Evolutionary conservation across 441 rosid species (phyloP), one percentile per base, ranked within the genome.

Genomic region (Biscutella laevigata): DNA sequence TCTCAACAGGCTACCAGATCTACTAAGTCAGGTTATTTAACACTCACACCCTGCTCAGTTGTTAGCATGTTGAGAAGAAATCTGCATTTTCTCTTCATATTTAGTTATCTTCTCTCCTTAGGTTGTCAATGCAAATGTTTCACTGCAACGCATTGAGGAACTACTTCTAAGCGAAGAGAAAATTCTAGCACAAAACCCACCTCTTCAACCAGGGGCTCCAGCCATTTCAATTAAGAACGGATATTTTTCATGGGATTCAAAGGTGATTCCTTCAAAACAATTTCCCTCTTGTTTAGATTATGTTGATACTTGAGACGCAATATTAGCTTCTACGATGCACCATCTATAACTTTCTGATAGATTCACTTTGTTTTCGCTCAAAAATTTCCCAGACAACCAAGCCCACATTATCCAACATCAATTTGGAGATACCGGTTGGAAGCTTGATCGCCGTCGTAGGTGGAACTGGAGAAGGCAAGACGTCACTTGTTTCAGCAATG

Each of bases 401-500:
- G 17, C 88, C 81, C 27, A 83, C 88, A 25, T 67, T 94, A 51
- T 75, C 81, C 51, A 71, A 80, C 70, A 83, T 94, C 71, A 87
- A 84, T 73, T 61, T 94, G 70, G 84, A 89, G 30, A 74, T 89
- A 66, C 81, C 83, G 19, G 79, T 55, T 13, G 99, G 99, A 24
- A 75, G 90, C 81, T 81, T 94, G 62, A 81, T 87, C 29, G 99
- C 96, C 14, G 56, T 94, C 58, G 91, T 94, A 65, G 99, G 99
- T 45, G 82, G 91, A 40, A 94, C 97, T 10, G 99, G 97, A 48
- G 97, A 94, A 79, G 99, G 99, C 57, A 94, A 94, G 71, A 87
- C 99, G 5, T 85, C 99, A 30, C 92, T 89, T 58, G 55, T 89
- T 58, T 94, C 96, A 0, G 97, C 99, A 73, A 89, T 94, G 79